phyloP scores from a whole-genome alignment of 805 yeast genomes.

The Yueomyces sinensis region DNA sequence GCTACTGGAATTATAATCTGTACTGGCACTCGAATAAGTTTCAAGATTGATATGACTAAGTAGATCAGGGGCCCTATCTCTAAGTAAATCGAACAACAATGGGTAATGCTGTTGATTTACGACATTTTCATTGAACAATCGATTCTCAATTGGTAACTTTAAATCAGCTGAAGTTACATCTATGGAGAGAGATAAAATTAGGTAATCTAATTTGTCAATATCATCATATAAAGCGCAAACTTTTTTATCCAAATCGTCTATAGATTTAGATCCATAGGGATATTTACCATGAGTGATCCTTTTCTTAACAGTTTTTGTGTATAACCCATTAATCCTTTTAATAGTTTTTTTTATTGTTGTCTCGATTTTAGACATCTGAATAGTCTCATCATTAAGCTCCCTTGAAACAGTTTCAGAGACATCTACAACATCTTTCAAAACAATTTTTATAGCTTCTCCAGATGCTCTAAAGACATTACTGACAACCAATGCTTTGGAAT shows the following conservation, averaged over 20 bases:
- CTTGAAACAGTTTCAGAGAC: conserved; percentile 13
- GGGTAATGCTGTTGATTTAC: conserved; percentile 34
- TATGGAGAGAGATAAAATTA: conserved; percentile 5
- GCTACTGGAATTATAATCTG: too few species aligned
- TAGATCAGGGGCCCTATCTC: too few species aligned
- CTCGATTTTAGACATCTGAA: conserved; percentile 17
- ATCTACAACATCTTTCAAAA: conserved; percentile 9
- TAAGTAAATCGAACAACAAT: conserved; percentile 22
- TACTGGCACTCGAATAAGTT: too few species aligned
- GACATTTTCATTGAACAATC: conserved; percentile 24
- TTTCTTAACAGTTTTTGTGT: conserved; percentile 5
- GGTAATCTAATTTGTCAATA: conserved; percentile 5
- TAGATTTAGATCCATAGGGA: conserved; percentile 3
- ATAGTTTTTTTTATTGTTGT: conserved; percentile 11
- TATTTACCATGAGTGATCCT: conserved; percentile 7
- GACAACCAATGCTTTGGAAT: conserved; percentile 7
- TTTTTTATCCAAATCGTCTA: conserved; percentile 4
- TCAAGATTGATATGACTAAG: too few species aligned
- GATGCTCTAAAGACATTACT: conserved; percentile 15
- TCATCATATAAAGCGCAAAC: conserved; percentile 4
- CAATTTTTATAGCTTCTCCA: conserved; percentile 11
- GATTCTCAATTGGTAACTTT: conserved; percentile 24
- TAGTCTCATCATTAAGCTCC: conserved; percentile 21
- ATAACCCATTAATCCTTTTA: conserved; percentile 11
- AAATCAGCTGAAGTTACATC: conserved; percentile 25